phyloP scores from a whole-genome alignment of 257 asterid genomes.

The Salvia splendens region DNA sequence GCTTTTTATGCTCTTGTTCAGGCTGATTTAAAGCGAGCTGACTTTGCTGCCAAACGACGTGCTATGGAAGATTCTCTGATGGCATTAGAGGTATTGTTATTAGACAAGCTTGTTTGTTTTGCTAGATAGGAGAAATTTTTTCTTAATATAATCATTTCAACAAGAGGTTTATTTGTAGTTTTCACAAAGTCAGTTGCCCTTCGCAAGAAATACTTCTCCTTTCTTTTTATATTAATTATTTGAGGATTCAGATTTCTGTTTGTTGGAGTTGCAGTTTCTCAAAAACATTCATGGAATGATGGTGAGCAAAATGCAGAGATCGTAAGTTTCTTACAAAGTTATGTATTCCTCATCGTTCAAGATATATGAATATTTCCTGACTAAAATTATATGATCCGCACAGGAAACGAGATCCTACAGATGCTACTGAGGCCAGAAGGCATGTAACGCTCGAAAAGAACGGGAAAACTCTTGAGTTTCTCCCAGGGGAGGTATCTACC shows the following conservation, averaged over 20 bases:
- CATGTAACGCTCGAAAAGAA: conserved; percentile 79
- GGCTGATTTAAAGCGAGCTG: conserved; percentile 93
- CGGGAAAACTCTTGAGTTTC: conserved; percentile 65
- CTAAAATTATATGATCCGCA: conserved; percentile 25
- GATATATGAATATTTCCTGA: conserved; percentile 14
- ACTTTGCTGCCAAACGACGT: conserved; percentile 81
- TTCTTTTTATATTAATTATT: conserved; percentile 28
- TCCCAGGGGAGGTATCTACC: conserved; percentile 64
- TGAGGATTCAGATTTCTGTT: conserved; percentile 35
- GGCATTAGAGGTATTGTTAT: conserved; percentile 74
- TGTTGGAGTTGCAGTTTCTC: conserved; percentile 72
- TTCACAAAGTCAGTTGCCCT: conserved; percentile 1
- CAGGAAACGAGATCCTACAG: conserved; percentile 48
- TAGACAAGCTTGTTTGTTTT: conserved; percentile 2
- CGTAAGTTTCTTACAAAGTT: conserved; percentile 54
- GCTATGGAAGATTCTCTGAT: conserved; percentile 89
- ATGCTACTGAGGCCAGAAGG: conserved; percentile 40
- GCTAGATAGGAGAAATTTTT: too few species aligned
- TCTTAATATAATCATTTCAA: too few species aligned
- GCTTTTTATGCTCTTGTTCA: conserved; percentile 36
- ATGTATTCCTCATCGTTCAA: conserved; percentile 22
- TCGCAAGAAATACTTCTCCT: conserved; percentile 14
- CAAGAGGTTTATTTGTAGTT: background rate
- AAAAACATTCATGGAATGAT: conserved; percentile 80
- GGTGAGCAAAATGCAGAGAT: conserved; percentile 70